Conservation (phyloP, 1,139 yeast genomes). For the Pichia sp. region DNA sequence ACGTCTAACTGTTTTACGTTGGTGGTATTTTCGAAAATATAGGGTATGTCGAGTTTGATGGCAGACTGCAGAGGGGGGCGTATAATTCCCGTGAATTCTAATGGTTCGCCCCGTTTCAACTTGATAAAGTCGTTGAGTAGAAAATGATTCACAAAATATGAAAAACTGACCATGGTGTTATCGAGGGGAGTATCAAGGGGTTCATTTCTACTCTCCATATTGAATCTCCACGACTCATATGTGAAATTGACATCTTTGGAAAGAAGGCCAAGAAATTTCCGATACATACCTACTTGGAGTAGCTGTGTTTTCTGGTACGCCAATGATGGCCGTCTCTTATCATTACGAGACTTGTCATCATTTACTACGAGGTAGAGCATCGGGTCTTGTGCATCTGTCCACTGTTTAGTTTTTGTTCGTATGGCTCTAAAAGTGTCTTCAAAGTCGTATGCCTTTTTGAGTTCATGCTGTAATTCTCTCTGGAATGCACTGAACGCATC, state of each 20-base stretch:
- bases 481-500: constrained; percentile 26
- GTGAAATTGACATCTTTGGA: constrained; percentile 29
- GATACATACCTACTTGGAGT: constrained; percentile 56
- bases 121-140: constrained; percentile 43
- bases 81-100: constrained; percentile 36
- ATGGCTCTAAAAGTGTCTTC: constrained; percentile 19
- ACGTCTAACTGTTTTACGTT: constrained; percentile 20
- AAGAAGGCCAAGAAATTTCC: constrained; percentile 40
- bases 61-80: neutral
- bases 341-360: constrained; percentile 36
- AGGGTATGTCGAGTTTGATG: neutral
- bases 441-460: constrained; percentile 20
- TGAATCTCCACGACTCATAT: constrained; percentile 40
- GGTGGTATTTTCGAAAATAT: constrained; percentile 13
- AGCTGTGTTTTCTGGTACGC: constrained; percentile 41
- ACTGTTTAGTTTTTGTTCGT: constrained; percentile 7
- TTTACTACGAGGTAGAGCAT: constrained; percentile 33
- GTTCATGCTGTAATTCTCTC: constrained; percentile 18
- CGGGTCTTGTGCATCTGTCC: constrained; percentile 26
- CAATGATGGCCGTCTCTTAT: constrained; percentile 48
- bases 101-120: constrained; percentile 43
- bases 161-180: constrained; percentile 36
- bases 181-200: constrained; percentile 50
- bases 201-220: constrained; percentile 43
- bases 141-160: constrained; percentile 37